Evolutionary conservation across 179 eudicot genomes (phyloP).

Genomic region (Patellifolia procumbens): DNA sequence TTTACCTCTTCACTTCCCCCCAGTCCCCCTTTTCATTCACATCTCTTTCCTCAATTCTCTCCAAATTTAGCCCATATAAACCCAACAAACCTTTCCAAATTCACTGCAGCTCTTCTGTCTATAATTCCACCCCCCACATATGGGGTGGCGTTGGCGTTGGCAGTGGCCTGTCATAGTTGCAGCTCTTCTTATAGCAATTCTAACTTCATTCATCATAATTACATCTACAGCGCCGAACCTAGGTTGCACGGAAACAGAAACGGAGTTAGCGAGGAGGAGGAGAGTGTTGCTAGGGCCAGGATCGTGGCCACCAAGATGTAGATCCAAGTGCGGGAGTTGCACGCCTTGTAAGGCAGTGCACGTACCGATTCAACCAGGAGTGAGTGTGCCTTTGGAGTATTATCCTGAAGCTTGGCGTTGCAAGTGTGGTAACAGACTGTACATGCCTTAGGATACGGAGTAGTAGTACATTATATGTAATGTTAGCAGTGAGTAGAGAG

Average conservation of each 20-base stretch:
- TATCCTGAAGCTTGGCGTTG: conserved; percentile 88
- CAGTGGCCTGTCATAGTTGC: neutral
- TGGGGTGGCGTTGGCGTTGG: neutral
- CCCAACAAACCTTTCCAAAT: neutral
- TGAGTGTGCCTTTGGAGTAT: conserved; percentile 54
- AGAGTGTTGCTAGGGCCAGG: conserved; percentile 46
- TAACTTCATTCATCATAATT: neutral
- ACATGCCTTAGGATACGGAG: conserved; percentile 45
- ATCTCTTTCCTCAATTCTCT: neutral
- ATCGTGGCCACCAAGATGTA: conserved; percentile 68
- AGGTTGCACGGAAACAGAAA: too few species aligned
- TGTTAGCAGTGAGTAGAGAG: neutral
- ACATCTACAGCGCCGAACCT: neutral
- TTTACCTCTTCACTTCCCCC: conserved; percentile 8
- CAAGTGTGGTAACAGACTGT: conserved; percentile 57
- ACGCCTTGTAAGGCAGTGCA: conserved; percentile 61
- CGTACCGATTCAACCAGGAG: conserved; percentile 60
- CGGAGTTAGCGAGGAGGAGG: conserved; percentile 15
- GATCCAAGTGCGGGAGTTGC: conserved; percentile 61
- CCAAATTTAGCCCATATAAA: neutral
- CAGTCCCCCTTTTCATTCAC: neutral
- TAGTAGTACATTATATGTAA: neutral
- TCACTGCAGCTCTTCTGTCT: neutral
- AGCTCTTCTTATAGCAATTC: neutral
- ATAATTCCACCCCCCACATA: neutral